Conservation (phyloP, 176 grass and related monocot genomes). For the Hyparrhenia diplandra region DNA sequence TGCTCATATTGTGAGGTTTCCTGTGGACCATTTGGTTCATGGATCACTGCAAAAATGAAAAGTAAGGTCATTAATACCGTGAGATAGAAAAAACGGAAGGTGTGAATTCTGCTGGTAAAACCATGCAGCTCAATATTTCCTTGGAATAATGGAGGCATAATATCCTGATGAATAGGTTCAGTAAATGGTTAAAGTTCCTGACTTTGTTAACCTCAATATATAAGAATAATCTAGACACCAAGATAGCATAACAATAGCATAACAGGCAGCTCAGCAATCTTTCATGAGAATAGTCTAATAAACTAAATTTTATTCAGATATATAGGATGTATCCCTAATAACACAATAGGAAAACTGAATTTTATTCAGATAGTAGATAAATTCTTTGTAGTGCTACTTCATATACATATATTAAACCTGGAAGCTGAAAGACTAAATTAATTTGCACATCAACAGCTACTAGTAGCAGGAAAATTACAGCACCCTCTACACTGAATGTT, state of each 20-base stretch:
- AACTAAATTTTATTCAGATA: too few relatives aligned
- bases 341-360: background rate
- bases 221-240: background rate
- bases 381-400: background rate
- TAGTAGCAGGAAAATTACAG: background rate
- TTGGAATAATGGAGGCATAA: background rate
- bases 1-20: constrained; percentile 71
- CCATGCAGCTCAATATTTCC: background rate
- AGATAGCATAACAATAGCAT: background rate
- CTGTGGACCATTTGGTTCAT: constrained; percentile 60
- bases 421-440: background rate
- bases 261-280: background rate
- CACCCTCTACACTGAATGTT: background rate
- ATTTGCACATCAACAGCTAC: background rate
- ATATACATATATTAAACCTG: background rate
- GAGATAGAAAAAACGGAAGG: too few relatives aligned
- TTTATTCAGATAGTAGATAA: background rate
- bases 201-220: background rate
- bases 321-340: background rate
- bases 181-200: background rate
- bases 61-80: background rate
- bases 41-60: constrained; percentile 66
- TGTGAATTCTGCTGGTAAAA: background rate
- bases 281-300: background rate
- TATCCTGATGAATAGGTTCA: background rate